Percentiles rank a stretch among this genome's conserved stretches.
These are phyloP conservation scores for Marasmius fiardii DNA, from an alignment of 1,284 basidiomycete genomes.

Conservation along the genomic window DNA sequence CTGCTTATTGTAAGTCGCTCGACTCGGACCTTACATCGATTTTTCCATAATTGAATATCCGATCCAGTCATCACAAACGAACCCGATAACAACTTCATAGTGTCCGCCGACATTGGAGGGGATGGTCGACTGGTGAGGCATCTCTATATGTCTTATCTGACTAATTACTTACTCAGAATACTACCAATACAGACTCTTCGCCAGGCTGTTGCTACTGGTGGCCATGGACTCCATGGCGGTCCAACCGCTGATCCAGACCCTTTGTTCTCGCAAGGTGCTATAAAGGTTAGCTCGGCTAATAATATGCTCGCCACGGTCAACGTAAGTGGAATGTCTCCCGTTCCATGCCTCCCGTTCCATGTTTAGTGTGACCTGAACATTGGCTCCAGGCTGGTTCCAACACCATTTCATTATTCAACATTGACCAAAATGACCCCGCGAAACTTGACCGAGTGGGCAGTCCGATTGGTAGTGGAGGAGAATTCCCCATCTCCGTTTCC, in stretches of 20 bases:
- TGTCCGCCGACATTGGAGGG: constrained; percentile 25
- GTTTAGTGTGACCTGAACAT: too few species aligned
- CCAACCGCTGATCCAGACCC: constrained; percentile 34
- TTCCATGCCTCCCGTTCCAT: not conserved
- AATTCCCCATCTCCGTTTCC: constrained; percentile 47
- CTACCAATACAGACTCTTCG: constrained; percentile 30
- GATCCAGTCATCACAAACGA: constrained; percentile 34
- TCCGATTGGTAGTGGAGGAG: constrained; percentile 39
- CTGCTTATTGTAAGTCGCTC: constrained; percentile 7
- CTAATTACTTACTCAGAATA: too few species aligned
- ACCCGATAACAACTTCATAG: constrained; percentile 27
- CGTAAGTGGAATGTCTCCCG: constrained; percentile 19
- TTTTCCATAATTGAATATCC: not conserved
- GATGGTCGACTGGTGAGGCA: constrained; percentile 28
- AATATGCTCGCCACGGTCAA: constrained; percentile 43
- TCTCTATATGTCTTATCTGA: too few species aligned
- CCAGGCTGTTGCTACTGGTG: constrained; percentile 33
- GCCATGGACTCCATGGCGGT: constrained; percentile 38
- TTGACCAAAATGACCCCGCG: constrained; percentile 39
- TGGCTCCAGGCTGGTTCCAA: constrained; percentile 48
- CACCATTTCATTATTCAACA: constrained; percentile 41
- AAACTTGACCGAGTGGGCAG: constrained; percentile 36
- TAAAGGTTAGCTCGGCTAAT: constrained; percentile 37
- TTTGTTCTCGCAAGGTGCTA: constrained; percentile 43
- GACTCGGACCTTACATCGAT: not conserved